Conservation (phyloP, 495 filamentous ascomycete species). For the Podospora fimiseda region DNA sequence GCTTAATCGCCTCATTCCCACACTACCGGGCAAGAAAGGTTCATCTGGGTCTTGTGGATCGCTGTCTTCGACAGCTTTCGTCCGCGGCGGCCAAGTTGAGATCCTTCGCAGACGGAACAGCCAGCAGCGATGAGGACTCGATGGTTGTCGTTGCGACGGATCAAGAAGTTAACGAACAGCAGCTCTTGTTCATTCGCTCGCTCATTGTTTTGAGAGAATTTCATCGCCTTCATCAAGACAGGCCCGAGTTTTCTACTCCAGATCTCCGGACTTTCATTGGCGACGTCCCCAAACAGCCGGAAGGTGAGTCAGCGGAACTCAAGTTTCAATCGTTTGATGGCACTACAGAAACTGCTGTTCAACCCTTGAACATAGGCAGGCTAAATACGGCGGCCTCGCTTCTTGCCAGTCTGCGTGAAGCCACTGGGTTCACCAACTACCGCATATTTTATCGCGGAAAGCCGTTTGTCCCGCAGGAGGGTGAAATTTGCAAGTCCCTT, state of each 20-base stretch:
- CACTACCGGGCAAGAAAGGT: slow-evolving; percentile 47
- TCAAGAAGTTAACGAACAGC: slow-evolving; percentile 43
- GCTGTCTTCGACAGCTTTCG: slow-evolving; percentile 70
- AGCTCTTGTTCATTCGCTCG: slow-evolving; percentile 60
- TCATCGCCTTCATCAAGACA: slow-evolving; percentile 39
- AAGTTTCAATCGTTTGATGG: slow-evolving; percentile 70
- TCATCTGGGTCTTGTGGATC: slow-evolving; percentile 71
- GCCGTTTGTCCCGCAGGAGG: slow-evolving; percentile 41
- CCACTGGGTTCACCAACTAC: slow-evolving; percentile 67
- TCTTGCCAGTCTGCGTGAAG: slow-evolving; percentile 53
- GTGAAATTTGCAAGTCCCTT: slow-evolving; percentile 45
- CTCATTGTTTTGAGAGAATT: slow-evolving; percentile 47
- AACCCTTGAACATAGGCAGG: slow-evolving; percentile 54
- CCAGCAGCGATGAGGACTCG: slow-evolving; percentile 40
- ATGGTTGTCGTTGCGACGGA: slow-evolving; percentile 45
- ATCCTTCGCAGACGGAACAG: slow-evolving; percentile 32
- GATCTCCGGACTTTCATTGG: slow-evolving; percentile 40
- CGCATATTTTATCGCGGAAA: slow-evolving; percentile 47
- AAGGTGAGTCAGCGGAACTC: slow-evolving; percentile 58
- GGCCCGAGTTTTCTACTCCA: slow-evolving; percentile 42
- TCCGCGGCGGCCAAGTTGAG: slow-evolving; percentile 59
- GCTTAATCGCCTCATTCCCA: slow-evolving; percentile 36
- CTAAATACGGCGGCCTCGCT: slow-evolving; percentile 65
- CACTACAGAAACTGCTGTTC: slow-evolving; percentile 48
- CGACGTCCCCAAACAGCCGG: slow-evolving; percentile 31